A percentile compares a stretch with the other conserved stretches of the same genome.
Conservation (phyloP, 2,329 filamentous ascomycete species). For the Epicoccum sorghinum region DNA sequence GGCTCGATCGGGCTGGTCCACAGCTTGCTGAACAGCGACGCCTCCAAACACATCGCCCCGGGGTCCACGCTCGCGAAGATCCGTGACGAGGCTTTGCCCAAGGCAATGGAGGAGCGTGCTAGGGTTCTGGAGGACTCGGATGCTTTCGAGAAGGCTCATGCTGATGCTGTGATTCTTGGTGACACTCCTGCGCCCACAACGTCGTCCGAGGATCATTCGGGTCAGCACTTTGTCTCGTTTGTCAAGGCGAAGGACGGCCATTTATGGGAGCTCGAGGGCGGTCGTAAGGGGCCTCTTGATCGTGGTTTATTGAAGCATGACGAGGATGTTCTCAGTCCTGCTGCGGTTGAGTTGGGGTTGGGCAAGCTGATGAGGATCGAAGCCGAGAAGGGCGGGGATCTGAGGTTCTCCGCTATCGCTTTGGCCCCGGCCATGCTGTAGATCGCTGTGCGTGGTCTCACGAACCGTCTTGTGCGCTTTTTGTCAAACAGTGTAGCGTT, state of each 20-base stretch:
- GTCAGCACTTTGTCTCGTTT: constrained; percentile 56
- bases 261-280: constrained; percentile 56
- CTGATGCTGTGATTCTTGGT: constrained; percentile 50
- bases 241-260: constrained; percentile 54
- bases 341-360: constrained; percentile 51
- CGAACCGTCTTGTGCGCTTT: no score
- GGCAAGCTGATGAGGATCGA: constrained; percentile 47
- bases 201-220: constrained; percentile 34
- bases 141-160: constrained; percentile 52
- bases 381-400: constrained; percentile 44
- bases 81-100: constrained; percentile 51
- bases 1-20: constrained; percentile 65
- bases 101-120: constrained; percentile 55
- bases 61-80: constrained; percentile 55
- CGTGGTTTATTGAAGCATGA: constrained; percentile 47
- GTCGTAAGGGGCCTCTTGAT: constrained; percentile 53
- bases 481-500: no score
- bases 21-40: constrained; percentile 58
- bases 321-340: constrained; percentile 54
- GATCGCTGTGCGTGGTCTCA: neutral
- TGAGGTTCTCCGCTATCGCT: constrained; percentile 55
- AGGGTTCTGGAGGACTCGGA: constrained; percentile 58
- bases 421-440: constrained; percentile 32
- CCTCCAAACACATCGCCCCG: constrained; percentile 50
- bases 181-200: constrained; percentile 46